Evolutionary conservation across 1,139 yeast species (phyloP).

Genomic region (Saccharomyces uvarum): DNA sequence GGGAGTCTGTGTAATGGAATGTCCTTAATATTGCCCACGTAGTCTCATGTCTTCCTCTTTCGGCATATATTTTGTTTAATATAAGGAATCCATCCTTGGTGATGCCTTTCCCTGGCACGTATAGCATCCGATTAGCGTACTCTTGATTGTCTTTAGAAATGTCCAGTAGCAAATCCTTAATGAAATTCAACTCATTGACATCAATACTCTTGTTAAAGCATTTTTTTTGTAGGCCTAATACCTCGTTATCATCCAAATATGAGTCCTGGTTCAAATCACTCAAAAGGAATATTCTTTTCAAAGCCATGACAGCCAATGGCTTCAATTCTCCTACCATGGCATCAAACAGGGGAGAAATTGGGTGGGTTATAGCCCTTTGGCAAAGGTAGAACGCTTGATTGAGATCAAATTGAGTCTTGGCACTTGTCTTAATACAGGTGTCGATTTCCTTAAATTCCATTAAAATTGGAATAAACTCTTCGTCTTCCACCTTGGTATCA

Average conservation of each 20-base stretch:
- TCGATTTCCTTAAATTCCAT: slow-evolving; percentile 92
- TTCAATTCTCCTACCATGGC: slow-evolving; percentile 81
- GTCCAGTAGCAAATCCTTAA: slow-evolving; percentile 37
- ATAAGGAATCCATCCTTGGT: slow-evolving; percentile 69
- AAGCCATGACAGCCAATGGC: slow-evolving; percentile 67
- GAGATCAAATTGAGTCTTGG: slow-evolving; percentile 72
- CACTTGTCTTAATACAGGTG: slow-evolving; percentile 82
- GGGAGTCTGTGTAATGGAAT: slow-evolving; percentile 84
- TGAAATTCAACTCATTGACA: slow-evolving; percentile 42
- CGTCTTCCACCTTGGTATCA: slow-evolving; percentile 36
- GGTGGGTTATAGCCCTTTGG: slow-evolving; percentile 85
- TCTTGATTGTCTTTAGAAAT: slow-evolving; percentile 17
- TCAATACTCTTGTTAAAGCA: slow-evolving; percentile 64
- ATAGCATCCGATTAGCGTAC: slow-evolving; percentile 11
- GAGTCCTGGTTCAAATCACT: slow-evolving; percentile 92
- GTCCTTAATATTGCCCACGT: slow-evolving; percentile 89
- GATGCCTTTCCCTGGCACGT: slow-evolving; percentile 44
- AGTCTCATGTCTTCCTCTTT: slow-evolving; percentile 89
- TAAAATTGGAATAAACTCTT: slow-evolving; percentile 78
- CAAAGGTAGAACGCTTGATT: slow-evolving; percentile 85
- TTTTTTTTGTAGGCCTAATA: slow-evolving; percentile 57
- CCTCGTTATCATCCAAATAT: slow-evolving; percentile 58
- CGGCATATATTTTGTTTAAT: slow-evolving; percentile 75
- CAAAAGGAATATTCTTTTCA: slow-evolving; percentile 72
- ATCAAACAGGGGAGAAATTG: slow-evolving; percentile 88